Base-by-base conservation (phyloP, 192 early-diverging fungal species). In the Mycoemilia scoparia region DNA sequence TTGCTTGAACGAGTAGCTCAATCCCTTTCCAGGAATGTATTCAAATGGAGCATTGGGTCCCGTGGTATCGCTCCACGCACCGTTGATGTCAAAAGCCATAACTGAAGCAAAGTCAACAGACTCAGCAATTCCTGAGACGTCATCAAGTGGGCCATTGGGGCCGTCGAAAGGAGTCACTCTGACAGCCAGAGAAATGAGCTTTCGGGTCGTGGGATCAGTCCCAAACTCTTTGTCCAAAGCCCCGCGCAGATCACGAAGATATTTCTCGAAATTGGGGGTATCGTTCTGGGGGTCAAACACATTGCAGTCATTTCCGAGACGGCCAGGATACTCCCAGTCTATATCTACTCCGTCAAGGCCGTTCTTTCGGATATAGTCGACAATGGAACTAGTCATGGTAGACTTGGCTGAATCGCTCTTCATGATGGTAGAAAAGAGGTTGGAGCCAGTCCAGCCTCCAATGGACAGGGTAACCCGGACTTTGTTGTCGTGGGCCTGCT, bases 391-490 rank as follows among this genome's bases (percentile, higher is more conserved):
- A 17, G 75, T 69, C 22, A 79, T 62, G 9, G 49, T 44, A 6
- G 60, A 67, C 13, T 77, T 64, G 25, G 57, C 56, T 12, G 45
- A 53, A 5, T 49, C 10, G 16, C 54, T 53, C n/a, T 58, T 50
- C 31, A 64, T 64, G 39, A 79, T 67, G 1, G 57, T 34, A 7
- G 68, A 73, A 34, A 79, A 60, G 9, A 54, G 53, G 45, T 76
- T 66, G 1, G 75, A 77, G 11, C 79, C 77, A 9, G 71, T 78
- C 79, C 79, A 82, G 12, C 79, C 79, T 34, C 79, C 79, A 15
- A 79, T 59, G 5, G 70, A 62, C 9, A 82, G 29, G 10, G 73
- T 38, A 9, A 82, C 47, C 24, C 71, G 73, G 46, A 57, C 65
- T 5, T 53, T 34, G 11, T 34, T 41, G 9, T 31, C 41, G 28